Evolutionary conservation across 768 basidiomycete genomes (phyloP).

Genomic region (Leccinum subgranulosum): DNA sequence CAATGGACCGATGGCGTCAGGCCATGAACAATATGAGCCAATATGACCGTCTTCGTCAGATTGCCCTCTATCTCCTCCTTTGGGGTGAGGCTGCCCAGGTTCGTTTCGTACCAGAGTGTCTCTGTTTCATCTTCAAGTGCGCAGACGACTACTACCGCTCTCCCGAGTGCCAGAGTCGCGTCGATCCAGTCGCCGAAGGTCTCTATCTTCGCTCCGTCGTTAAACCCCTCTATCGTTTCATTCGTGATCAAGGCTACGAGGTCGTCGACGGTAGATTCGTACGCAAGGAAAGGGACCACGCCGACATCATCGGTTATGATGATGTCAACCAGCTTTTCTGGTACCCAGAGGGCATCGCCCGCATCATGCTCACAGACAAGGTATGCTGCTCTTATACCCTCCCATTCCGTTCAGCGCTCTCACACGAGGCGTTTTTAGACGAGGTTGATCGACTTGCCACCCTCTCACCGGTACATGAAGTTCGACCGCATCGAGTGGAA

Average conservation of each 20-base stretch:
- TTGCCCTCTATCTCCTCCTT: conserved; percentile 90
- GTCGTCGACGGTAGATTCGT: conserved; percentile 95
- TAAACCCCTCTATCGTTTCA: conserved; percentile 94
- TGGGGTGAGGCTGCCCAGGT: conserved; percentile 99
- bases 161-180: conserved; percentile 92
- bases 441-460: conserved; percentile 86
- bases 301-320: conserved; percentile 95
- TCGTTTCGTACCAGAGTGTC: conserved; percentile 91
- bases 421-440: conserved; percentile 45
- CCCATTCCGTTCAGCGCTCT: background rate
- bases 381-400: conserved; percentile 35
- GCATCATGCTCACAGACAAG: conserved; percentile 87
- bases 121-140: conserved; percentile 99
- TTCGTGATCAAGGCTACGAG: conserved; percentile 97
- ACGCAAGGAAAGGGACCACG: conserved; percentile 88
- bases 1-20: conserved; percentile 90
- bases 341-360: conserved; percentile 98
- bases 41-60: conserved; percentile 94
- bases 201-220: conserved; percentile 89
- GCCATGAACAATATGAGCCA: conserved; percentile 99
- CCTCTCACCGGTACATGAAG: conserved; percentile 92
- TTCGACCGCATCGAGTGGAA: conserved; percentile 98
- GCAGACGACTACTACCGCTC: conserved; percentile 99
- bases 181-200: conserved; percentile 92
- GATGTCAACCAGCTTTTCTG: conserved; percentile 99